Base-by-base conservation (phyloP, 75 land plant species). In the Chamaecyparis obtusa region DNA sequence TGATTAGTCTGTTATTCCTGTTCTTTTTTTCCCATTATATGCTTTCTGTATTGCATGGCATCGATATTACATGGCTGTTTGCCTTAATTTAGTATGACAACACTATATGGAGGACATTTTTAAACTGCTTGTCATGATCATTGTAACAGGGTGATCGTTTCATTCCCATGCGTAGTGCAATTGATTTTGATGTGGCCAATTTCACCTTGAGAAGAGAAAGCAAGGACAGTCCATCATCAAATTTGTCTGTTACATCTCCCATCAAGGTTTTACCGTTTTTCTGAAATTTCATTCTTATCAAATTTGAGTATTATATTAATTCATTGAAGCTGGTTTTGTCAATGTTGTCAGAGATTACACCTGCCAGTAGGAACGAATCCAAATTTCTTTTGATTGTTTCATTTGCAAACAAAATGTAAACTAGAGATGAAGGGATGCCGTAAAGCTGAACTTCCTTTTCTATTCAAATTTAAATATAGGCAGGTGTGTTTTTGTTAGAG, bases 101-200 rank as follows among this genome's bases (percentile, higher is more conserved):
- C 24, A 57, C 24, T 19, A 57, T 3, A 21, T 15, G 64, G 64
- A 57, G 64, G 24, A 57, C 0, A 17, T 57, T 57, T 57, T 19
- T 57, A 19, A 57, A 57, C 64, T 57, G 64, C 16, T 19, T 57
- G 27, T 19, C 19, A 5, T 57, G 64, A 57, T 57, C 64, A 19
- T 57, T 57, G 6, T 57, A 76, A 1, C 88, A 91, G 95, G 95
- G 94, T 16, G 94, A 93, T 84, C 84, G 96, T 36, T 95, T 94
- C 75, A 94, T 95, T 43, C 95, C 96, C 33, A 90, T 71, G 37
- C 91, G 96, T 54, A 89, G 94, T 85, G 87, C 94, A 54, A 93
- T 95, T 91, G 89, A 95, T 88, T 57, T 95, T 17, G 95, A 93
- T 51, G 83, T 92, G 85, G 96, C 95, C 33, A 91, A 88, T 17